Percentiles rank a stretch among this genome's conserved stretches.
Conservation (phyloP, 306 rosid species). For the Inga laurina region DNA sequence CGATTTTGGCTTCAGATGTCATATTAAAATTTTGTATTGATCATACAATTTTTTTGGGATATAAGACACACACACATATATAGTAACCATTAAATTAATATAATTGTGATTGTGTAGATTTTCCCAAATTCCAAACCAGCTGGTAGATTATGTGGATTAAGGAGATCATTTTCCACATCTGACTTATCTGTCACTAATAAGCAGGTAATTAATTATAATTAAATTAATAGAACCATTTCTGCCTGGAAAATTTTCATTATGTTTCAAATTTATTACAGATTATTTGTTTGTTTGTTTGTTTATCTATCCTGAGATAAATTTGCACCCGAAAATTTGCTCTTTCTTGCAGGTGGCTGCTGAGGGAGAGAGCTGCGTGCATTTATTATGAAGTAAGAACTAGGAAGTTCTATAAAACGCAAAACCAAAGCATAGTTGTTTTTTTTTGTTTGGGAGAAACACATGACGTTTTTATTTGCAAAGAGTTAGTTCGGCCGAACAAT, state of each 20-base stretch:
- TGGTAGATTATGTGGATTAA: slow-evolving; percentile 23
- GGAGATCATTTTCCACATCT: slow-evolving; percentile 32
- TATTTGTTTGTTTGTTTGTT: background rate
- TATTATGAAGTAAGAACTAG: background rate
- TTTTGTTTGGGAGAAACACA: background rate
- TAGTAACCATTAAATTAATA: background rate
- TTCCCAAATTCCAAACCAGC: slow-evolving; percentile 29
- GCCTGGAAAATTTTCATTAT: background rate
- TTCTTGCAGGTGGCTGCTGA: slow-evolving; percentile 2
- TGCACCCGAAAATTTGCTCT: background rate
- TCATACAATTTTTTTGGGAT: background rate
- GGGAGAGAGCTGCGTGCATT: background rate
- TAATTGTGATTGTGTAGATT: slow-evolving; percentile 11
- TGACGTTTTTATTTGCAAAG: background rate
- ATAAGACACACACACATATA: too few relatives aligned
- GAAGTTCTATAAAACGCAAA: background rate
- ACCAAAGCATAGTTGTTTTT: too few relatives aligned
- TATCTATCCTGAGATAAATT: background rate
- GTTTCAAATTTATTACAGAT: background rate
- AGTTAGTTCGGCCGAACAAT: background rate
- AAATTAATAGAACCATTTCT: background rate
- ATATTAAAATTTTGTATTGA: background rate
- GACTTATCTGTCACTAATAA: background rate
- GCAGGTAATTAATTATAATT: slow-evolving; percentile 9
- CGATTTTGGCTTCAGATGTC: background rate